Evolutionary conservation across 768 basidiomycete genomes (phyloP).

Genomic region (Xanthoconium purpureum): DNA sequence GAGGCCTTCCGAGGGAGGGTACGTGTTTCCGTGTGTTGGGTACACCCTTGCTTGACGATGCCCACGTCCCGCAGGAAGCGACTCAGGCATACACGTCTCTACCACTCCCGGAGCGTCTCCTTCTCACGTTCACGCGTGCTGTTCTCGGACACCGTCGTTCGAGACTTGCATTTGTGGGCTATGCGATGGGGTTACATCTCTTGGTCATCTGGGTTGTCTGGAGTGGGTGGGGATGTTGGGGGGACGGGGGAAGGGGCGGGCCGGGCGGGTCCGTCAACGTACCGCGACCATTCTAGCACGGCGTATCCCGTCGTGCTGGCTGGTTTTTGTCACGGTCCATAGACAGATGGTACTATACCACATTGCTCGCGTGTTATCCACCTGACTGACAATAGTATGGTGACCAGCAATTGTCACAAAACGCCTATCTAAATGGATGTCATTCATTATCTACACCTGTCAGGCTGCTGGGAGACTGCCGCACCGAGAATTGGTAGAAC

Average conservation of each 20-base stretch:
- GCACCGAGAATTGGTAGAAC: no score
- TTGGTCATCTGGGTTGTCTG: slow-evolving; percentile 70
- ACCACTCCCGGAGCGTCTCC: slow-evolving; percentile 86
- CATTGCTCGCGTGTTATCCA: no score
- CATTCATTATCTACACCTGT: no score
- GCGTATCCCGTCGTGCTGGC: neutral
- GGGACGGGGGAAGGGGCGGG: slow-evolving; percentile 36
- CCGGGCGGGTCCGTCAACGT: slow-evolving; percentile 7
- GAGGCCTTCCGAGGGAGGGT: slow-evolving; percentile 96
- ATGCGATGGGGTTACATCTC: slow-evolving; percentile 77
- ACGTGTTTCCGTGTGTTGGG: slow-evolving; percentile 32
- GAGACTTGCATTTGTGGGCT: slow-evolving; percentile 85
- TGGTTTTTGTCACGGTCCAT: no score
- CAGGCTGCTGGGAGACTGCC: no score
- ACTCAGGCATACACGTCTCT: slow-evolving; percentile 89
- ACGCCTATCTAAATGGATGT: no score
- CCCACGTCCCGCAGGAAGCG: slow-evolving; percentile 65
- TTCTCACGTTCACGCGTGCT: slow-evolving; percentile 78
- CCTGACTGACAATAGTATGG: no score
- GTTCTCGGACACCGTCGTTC: slow-evolving; percentile 88
- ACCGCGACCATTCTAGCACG: slow-evolving; percentile 15
- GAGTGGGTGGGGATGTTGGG: slow-evolving; percentile 60
- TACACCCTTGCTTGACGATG: neutral
- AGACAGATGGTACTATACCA: no score
- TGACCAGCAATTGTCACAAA: no score